phyloP scores from a whole-genome alignment of 139 green algal species.

The Micromonas commoda region DNA sequence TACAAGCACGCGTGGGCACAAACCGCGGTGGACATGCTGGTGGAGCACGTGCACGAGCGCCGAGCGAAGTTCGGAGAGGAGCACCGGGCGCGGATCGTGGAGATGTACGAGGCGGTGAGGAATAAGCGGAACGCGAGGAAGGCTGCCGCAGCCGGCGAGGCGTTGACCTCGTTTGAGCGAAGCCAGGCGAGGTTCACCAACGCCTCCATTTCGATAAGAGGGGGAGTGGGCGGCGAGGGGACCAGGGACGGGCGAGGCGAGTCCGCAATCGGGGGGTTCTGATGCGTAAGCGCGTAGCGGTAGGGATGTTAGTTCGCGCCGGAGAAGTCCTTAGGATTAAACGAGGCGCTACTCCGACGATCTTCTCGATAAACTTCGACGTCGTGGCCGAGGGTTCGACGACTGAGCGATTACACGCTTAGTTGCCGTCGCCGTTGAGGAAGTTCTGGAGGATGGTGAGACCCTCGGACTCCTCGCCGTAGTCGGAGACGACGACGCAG shows the following conservation, averaged over 20 bases:
- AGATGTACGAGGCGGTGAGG: neutral
- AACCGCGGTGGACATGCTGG: slow-evolving; percentile 6
- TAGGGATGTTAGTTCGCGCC: too few relatives aligned
- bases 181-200: neutral
- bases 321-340: too few relatives aligned
- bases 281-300: too few relatives aligned
- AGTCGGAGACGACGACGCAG: slow-evolving; percentile 88
- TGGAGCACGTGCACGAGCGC: slow-evolving; percentile 4
- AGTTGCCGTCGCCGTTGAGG: slow-evolving; percentile 57
- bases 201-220: neutral
- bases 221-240: neutral
- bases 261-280: neutral
- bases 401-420: neutral
- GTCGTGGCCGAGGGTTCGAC: too few relatives aligned
- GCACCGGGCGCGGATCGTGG: neutral
- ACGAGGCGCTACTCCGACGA: too few relatives aligned
- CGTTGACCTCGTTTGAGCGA: neutral
- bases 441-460: slow-evolving; percentile 89
- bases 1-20: slow-evolving; percentile 7
- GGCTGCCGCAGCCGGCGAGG: neutral
- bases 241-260: neutral
- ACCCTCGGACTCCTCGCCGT: slow-evolving; percentile 93
- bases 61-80: neutral
- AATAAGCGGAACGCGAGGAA: slow-evolving; percentile 4
- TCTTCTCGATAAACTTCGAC: too few relatives aligned